phyloP scores from a whole-genome alignment of 805 yeast species.

The Sungouiozyma ichnusensis region DNA sequence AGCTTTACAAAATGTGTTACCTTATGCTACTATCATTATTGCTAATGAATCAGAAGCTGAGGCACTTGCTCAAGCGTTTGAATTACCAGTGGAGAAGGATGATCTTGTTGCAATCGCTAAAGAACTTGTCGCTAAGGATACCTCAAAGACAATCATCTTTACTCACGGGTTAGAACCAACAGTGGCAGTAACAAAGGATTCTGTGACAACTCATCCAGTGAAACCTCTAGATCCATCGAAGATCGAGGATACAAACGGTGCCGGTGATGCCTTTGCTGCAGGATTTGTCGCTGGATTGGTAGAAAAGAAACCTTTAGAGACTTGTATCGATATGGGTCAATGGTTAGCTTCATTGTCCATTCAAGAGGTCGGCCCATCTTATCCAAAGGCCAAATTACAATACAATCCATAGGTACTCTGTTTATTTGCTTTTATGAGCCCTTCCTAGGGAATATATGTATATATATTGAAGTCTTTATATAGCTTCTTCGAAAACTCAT shows the following conservation, averaged over 20 bases:
- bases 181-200: conserved; percentile 49
- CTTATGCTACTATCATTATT: conserved; percentile 83
- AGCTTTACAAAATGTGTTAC: conserved; percentile 65
- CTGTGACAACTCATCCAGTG: conserved; percentile 50
- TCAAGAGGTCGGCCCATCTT: conserved; percentile 91
- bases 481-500: no score
- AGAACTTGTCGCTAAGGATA: conserved; percentile 46
- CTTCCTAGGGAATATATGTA: no score
- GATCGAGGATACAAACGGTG: conserved; percentile 93
- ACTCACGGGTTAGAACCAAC: conserved; percentile 96
- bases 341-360: conserved; percentile 91
- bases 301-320: conserved; percentile 51
- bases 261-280: conserved; percentile 97
- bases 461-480: no score
- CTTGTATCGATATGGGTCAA: conserved; percentile 75
- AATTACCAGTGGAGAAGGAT: conserved; percentile 34
- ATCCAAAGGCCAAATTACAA: conserved; percentile 43
- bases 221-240: conserved; percentile 55
- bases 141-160: conserved; percentile 82
- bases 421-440: neutral
- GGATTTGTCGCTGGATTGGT: conserved; percentile 89
- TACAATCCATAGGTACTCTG: conserved; percentile 32
- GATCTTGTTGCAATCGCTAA: conserved; percentile 74
- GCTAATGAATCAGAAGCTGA: conserved; percentile 98
- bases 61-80: conserved; percentile 83